phyloP scores from a whole-genome alignment of 225 moss, liverwort and hornwort genomes.

The Marchantia polymorpha region DNA sequence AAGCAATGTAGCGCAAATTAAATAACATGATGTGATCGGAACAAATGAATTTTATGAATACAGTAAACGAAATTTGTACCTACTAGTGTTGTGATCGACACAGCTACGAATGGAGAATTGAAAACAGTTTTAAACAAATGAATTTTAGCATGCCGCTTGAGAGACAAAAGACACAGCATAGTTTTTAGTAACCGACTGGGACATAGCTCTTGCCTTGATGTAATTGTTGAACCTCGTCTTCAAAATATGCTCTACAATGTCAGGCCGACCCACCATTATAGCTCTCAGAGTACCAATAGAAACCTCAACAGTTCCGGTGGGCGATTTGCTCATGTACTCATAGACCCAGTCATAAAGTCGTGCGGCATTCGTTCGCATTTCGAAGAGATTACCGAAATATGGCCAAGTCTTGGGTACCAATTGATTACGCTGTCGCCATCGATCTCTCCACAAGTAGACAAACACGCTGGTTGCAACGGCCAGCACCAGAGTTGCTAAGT shows the following conservation, averaged over 20 bases:
- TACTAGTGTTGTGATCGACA: too few relatives aligned
- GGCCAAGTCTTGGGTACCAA: conserved; percentile 38
- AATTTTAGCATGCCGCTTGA: too few relatives aligned
- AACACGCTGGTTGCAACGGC: neutral
- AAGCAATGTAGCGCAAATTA: too few relatives aligned
- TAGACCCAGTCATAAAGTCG: conserved; percentile 40
- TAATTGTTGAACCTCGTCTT: conserved; percentile 56
- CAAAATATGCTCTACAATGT: conserved; percentile 44
- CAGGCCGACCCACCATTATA: conserved; percentile 32
- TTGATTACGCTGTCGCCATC: conserved; percentile 32
- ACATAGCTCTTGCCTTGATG: conserved; percentile 25
- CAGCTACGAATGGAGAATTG: too few relatives aligned
- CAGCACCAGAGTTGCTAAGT: neutral
- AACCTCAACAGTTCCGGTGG: neutral
- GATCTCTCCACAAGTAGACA: conserved; percentile 35
- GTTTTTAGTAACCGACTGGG: too few relatives aligned
- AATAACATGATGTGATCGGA: too few relatives aligned
- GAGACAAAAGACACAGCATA: too few relatives aligned
- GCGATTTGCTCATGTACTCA: conserved; percentile 8
- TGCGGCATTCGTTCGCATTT: neutral
- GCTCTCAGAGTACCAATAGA: neutral
- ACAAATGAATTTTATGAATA: too few relatives aligned
- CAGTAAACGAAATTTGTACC: too few relatives aligned
- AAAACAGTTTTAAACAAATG: too few relatives aligned
- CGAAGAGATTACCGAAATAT: conserved; percentile 27